Evolutionary conservation across 805 yeast genomes (phyloP).

Genomic region (Metschnikowia sp.): DNA sequence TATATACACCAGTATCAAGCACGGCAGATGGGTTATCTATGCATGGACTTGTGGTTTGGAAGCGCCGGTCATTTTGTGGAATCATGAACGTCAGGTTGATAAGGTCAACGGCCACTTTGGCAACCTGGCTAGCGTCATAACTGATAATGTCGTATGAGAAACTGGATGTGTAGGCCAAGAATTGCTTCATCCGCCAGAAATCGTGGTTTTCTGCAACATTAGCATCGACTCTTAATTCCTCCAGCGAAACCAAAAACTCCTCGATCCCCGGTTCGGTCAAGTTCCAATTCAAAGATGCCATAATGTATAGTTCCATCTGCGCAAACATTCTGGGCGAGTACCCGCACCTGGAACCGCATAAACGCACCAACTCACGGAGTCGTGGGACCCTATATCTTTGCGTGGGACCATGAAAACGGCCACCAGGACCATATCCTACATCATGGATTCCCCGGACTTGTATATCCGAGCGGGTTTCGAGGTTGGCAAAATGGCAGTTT

Average conservation of each 20-base stretch:
- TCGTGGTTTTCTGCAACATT: constrained; percentile 20
- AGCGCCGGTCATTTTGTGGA: constrained; percentile 18
- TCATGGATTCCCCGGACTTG: constrained; percentile 31
- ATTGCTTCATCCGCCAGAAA: constrained; percentile 47
- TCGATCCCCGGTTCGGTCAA: constrained; percentile 57
- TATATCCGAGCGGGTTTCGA: constrained; percentile 11
- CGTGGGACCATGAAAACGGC: constrained; percentile 65
- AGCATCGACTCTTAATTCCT: constrained; percentile 38
- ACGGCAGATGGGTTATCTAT: constrained; percentile 1
- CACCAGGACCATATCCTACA: constrained; percentile 49
- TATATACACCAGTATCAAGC: constrained; percentile 3
- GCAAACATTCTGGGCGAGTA: constrained; percentile 45
- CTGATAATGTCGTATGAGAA: constrained; percentile 41
- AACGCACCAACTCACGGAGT: constrained; percentile 56
- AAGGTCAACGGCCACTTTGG: constrained; percentile 31
- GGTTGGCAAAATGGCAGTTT: constrained; percentile 60
- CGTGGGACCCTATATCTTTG: constrained; percentile 70
- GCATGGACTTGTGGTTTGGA: constrained; percentile 22
- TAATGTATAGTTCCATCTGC: constrained; percentile 77
- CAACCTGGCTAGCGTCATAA: constrained; percentile 16
- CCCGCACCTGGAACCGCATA: constrained; percentile 62
- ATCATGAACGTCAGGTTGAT: constrained; percentile 30
- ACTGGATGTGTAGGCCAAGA: constrained; percentile 45
- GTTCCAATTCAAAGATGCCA: constrained; percentile 69
- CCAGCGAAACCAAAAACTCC: constrained; percentile 30